phyloP scores from a whole-genome alignment of 345 rosid genomes.

The Syzygium jambos region DNA sequence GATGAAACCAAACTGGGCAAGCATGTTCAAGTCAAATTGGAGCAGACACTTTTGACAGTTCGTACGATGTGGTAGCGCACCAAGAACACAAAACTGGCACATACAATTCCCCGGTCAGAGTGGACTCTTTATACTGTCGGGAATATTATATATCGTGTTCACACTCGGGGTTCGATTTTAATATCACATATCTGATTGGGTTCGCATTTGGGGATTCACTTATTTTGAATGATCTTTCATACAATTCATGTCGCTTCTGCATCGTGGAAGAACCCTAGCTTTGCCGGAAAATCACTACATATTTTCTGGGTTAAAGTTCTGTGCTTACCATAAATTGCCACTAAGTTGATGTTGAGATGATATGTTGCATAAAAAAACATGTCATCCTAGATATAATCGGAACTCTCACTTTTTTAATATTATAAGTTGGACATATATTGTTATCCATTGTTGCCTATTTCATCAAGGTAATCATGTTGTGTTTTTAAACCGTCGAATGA shows the following conservation, averaged over 20 bases:
- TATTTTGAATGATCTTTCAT: neutral
- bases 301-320: neutral
- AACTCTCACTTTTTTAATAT: neutral
- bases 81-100: neutral
- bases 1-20: neutral
- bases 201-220: neutral
- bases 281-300: neutral
- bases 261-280: neutral
- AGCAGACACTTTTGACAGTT: neutral
- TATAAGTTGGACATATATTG: neutral
- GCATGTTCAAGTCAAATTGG: neutral
- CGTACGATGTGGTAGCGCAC: too few species aligned
- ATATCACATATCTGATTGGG: neutral
- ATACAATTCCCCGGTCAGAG: neutral
- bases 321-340: neutral
- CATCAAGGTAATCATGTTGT: neutral
- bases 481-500: neutral
- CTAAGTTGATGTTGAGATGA: neutral
- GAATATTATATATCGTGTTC: neutral
- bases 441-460: neutral
- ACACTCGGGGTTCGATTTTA: neutral
- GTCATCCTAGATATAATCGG: neutral
- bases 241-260: neutral
- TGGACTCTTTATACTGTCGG: neutral
- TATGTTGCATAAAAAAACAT: neutral